Base-by-base conservation (phyloP, 305 asterid species). In the Solanum aculeatissimum region DNA sequence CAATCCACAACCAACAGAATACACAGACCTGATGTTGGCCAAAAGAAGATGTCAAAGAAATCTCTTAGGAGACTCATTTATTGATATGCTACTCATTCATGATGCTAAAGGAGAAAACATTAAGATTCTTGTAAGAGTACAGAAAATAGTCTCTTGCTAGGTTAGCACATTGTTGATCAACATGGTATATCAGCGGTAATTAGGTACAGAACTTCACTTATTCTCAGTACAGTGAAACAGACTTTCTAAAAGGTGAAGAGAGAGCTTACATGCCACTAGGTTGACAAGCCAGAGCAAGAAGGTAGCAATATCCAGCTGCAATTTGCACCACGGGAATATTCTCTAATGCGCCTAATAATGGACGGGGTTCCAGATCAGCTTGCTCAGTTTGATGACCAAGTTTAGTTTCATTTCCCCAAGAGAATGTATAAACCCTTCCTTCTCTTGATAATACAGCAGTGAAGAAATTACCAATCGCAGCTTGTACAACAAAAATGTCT, bases 301-400 rank as follows among this genome's bases (percentile, higher is more conserved):
- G 98, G 87, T 95, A 97, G 93, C 99, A 97, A 84, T 95, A 95
- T 83, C 99, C 99, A 60, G 99, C 98, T 23, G 99, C 97, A 83
- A 97, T 95, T 89, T 97, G 99, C 88, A 97, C 98, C 53, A 95
- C 98, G 0, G 95, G 98, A 29, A 88, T 85, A 88, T 93, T 90
- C 86, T 94, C 98, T 62, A 95, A 98, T 4, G 93, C 90, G 70
- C 98, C 99, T 90, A 93, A 72, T 86, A 97, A 86, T 0, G 93
- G 95, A 66, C 90, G 95, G 10, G 98, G 98, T 85, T 95, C 98
- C 65, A 91, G 80, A 74, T 97, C 99, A 84, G 79, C 88, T 2
- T 93, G 92, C 80, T 97, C 97, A 0, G 98, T 95, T 85, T 93
- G 97, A 84, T 97, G 99, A 86, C 98, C 97, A 71, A 95, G 97